Conservation (phyloP, 1,139 yeast species). For the Nakaseomyces nivariensis region DNA sequence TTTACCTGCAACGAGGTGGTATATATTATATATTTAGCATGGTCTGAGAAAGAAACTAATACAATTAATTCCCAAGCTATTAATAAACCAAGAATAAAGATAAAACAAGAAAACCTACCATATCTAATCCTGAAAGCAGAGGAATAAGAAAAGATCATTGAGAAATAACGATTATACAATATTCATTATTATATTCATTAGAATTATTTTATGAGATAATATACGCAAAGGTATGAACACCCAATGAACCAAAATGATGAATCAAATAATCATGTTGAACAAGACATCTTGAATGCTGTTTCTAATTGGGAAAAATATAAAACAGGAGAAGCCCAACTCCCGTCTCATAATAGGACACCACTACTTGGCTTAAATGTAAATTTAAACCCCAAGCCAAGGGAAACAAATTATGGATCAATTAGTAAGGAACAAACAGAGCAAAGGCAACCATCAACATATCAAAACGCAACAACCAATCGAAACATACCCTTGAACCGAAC, state of each 20-base stretch:
- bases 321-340: neutral
- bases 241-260: neutral
- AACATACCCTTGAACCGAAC: neutral
- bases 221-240: neutral
- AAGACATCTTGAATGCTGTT: neutral
- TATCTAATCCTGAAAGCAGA: no score
- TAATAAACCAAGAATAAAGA: no score
- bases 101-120: no score
- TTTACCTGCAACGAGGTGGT: neutral
- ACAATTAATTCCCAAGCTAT: no score
- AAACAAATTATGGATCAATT: neutral
- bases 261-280: neutral
- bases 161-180: no score
- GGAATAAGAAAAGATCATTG: no score
- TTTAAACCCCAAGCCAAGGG: neutral
- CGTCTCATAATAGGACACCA: slow-evolving; percentile 1
- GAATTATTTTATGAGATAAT: no score
- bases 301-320: slow-evolving; percentile 2
- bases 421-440: neutral
- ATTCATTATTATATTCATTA: no score
- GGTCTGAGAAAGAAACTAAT: no score
- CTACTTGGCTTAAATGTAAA: neutral
- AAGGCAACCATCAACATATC: neutral
- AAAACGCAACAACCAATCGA: neutral
- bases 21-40: neutral